Base-by-base conservation (phyloP, 2,329 filamentous ascomycete genomes). In the Trichoderma harzianum region DNA sequence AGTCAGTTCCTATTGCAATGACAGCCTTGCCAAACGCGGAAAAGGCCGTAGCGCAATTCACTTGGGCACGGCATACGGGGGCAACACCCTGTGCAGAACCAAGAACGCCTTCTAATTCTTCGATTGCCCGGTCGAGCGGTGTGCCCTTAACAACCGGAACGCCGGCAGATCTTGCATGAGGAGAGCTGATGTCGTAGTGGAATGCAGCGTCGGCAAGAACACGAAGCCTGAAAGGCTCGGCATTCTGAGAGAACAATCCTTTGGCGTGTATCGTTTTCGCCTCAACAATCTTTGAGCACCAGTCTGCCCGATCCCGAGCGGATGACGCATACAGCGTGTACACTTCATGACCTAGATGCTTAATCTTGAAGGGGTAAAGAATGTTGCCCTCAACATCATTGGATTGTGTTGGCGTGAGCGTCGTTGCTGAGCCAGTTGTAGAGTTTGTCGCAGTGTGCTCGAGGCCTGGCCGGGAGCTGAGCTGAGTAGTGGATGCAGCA, bases 121-220 rank as follows among this genome's bases (percentile, higher is more conserved):
- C 88, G 73, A 99, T 95, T 5, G 97, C 93, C 72, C 95, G 88
- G 80, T 98, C 94, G 18, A 99, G 86, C 1, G 96, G 97, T 0
- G 97, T 99, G 5, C 94, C 95, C 76, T 91, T 91, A 78, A 99
- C 96, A 78, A 99, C 96, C 10, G 92, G 89, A 24, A 97, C 92
- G 71, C 89, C 85, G 18, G 85, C 83, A 58, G 86, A 89, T 79
- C 88, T 91, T 14, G 89, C 86, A 51, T 88, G 84, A 61, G 86
- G 83, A 3, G 88, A 87, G 70, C 87, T 79, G 5, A 85, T 83
- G 75, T 97, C 93, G 77, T 94, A 95, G 12, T 92, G 91, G 80
- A 99, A 99, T 0, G 95, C 93, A 57, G 93, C 92, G 79, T 99
- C 96, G 0, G 96, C 95, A 79, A 99, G 91, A 10, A 99, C 94